A percentile compares a stretch with the other conserved stretches of the same genome.
Evolutionary conservation across 495 filamentous ascomycete genomes (phyloP).

Genomic region (Xylaria acuta): DNA sequence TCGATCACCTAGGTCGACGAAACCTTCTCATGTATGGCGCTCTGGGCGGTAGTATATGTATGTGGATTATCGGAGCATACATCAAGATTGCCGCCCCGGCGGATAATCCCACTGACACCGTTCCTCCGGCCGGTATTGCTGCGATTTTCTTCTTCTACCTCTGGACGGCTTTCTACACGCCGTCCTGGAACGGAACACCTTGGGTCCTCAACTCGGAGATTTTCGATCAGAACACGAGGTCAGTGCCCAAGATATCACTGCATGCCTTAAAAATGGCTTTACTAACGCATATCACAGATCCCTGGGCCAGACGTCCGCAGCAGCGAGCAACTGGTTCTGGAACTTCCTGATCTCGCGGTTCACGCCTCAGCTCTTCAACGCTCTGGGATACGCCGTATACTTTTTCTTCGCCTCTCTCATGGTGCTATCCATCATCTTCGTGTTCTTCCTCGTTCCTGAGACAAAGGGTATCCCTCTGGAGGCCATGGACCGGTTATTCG

Average conservation of each 20-base stretch:
- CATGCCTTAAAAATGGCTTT: not conserved
- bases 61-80: slow-evolving; percentile 64
- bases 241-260: not conserved
- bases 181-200: slow-evolving; percentile 75
- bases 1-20: slow-evolving; percentile 60
- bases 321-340: slow-evolving; percentile 77
- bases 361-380: slow-evolving; percentile 77
- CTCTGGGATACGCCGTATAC: slow-evolving; percentile 75
- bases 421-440: slow-evolving; percentile 69
- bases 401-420: slow-evolving; percentile 80
- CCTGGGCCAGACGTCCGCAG: slow-evolving; percentile 71
- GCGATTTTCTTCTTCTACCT: slow-evolving; percentile 83
- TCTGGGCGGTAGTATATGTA: slow-evolving; percentile 59
- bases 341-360: slow-evolving; percentile 77
- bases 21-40: slow-evolving; percentile 62
- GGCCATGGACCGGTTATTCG: slow-evolving; percentile 65
- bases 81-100: slow-evolving; percentile 60
- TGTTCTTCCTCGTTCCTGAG: slow-evolving; percentile 60
- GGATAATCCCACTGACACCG: slow-evolving; percentile 42
- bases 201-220: slow-evolving; percentile 72
- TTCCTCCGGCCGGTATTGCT: slow-evolving; percentile 66
- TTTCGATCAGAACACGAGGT: slow-evolving; percentile 65
- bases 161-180: slow-evolving; percentile 79
- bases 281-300: slow-evolving; percentile 37
- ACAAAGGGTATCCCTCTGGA: slow-evolving; percentile 60